A percentile compares a stretch with the other conserved stretches of the same genome.
Evolutionary conservation across 2,329 filamentous ascomycete genomes (phyloP).

Genomic region (Dryadomyces quercus-mongolicae): DNA sequence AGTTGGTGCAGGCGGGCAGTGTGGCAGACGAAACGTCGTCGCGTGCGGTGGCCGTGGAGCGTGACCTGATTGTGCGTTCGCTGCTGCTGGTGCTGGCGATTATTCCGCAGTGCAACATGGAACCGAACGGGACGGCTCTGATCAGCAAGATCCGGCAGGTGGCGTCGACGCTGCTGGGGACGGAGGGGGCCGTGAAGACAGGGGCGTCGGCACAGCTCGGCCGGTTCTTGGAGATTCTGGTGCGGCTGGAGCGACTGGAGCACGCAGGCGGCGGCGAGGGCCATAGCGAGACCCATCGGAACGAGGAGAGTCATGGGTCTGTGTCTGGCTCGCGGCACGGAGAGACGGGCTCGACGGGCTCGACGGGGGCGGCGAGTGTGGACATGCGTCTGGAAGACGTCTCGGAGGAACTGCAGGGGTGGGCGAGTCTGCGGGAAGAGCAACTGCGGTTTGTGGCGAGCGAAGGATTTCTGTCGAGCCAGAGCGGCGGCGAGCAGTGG

Average conservation of each 20-base stretch:
- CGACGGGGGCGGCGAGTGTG: neutral
- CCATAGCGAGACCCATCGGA: slow-evolving; percentile 8
- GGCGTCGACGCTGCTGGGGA: slow-evolving; percentile 57
- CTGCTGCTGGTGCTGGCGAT: slow-evolving; percentile 62
- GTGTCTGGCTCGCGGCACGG: too few species aligned
- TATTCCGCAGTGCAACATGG: slow-evolving; percentile 76
- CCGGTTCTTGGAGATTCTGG: slow-evolving; percentile 62
- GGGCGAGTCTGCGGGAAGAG: slow-evolving; percentile 69
- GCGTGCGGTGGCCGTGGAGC: slow-evolving; percentile 49
- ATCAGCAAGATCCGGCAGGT: slow-evolving; percentile 79
- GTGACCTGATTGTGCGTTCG: slow-evolving; percentile 71
- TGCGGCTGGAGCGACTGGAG: slow-evolving; percentile 58
- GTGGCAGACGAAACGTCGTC: slow-evolving; percentile 22
- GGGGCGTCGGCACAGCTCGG: slow-evolving; percentile 51
- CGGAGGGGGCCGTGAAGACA: slow-evolving; percentile 15
- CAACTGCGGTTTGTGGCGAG: slow-evolving; percentile 42
- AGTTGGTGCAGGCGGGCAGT: slow-evolving; percentile 42
- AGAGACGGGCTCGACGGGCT: neutral
- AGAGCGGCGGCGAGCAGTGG: neutral
- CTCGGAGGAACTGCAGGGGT: slow-evolving; percentile 59
- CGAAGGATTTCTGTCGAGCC: slow-evolving; percentile 14
- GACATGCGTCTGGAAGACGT: slow-evolving; percentile 19
- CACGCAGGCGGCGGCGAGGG: slow-evolving; percentile 15
- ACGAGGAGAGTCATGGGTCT: neutral
- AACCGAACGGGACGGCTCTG: slow-evolving; percentile 52